Conservation (phyloP, 2,329 filamentous ascomycete genomes). For the Fusarium algeriense region DNA sequence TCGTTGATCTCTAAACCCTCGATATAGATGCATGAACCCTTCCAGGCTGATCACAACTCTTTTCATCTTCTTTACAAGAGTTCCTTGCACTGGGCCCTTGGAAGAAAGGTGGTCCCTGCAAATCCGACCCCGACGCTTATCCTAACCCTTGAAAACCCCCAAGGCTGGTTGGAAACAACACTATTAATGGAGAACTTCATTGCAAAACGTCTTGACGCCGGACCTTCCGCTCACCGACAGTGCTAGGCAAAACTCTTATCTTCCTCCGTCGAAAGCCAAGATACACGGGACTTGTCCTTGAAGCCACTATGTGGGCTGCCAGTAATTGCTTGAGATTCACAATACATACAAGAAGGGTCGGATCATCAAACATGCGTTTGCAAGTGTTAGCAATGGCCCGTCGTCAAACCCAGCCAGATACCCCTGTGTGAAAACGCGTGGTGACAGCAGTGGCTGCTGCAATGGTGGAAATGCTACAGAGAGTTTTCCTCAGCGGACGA, state of each 20-base stretch:
- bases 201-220: slow-evolving; percentile 8
- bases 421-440: slow-evolving; percentile 20
- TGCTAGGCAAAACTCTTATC: slow-evolving; percentile 33
- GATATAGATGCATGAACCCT: slow-evolving; percentile 1
- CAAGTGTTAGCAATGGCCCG: slow-evolving; percentile 13
- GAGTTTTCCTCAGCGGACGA: slow-evolving; percentile 6
- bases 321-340: slow-evolving; percentile 17
- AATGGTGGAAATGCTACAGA: background rate
- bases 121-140: slow-evolving; percentile 22
- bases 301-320: slow-evolving; percentile 33
- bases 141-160: slow-evolving; percentile 20
- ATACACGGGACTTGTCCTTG: slow-evolving; percentile 19
- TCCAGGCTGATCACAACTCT: background rate
- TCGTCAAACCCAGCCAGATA: slow-evolving; percentile 11
- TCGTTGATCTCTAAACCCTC: background rate
- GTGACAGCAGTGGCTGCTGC: slow-evolving; percentile 26
- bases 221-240: slow-evolving; percentile 38
- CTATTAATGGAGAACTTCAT: slow-evolving; percentile 11
- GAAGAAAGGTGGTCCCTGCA: slow-evolving; percentile 13
- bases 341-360: slow-evolving; percentile 7
- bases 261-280: slow-evolving; percentile 32
- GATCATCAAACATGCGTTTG: slow-evolving; percentile 29
- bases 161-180: slow-evolving; percentile 14
- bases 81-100: background rate
- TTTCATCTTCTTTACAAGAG: background rate